Percentiles rank a stretch among this genome's conserved stretches.
phyloP scores from a whole-genome alignment of 768 basidiomycete genomes.

The Fomitopsis pulvina region DNA sequence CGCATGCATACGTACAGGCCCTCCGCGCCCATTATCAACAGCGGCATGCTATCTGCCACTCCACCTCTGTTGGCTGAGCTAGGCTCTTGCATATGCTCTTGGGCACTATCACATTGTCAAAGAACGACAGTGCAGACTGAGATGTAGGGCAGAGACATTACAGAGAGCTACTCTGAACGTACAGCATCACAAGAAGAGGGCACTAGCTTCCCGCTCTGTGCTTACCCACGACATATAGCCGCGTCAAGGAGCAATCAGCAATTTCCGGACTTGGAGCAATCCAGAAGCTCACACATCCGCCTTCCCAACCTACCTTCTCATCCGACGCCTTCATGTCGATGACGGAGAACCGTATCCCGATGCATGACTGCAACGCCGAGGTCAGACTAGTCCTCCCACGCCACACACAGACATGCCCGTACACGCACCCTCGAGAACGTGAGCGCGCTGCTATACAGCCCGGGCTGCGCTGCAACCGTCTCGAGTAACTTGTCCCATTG shows the following conservation, averaged over 20 bases:
- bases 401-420: no score
- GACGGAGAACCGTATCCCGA: constrained; percentile 75
- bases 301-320: constrained; percentile 75
- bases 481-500: constrained; percentile 77
- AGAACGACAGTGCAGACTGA: no score
- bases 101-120: no score
- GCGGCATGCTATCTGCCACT: no score
- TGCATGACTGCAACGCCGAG: no score
- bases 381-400: no score
- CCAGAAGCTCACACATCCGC: constrained; percentile 48
- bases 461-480: constrained; percentile 57
- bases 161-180: no score
- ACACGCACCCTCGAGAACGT: constrained; percentile 76
- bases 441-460: constrained; percentile 62
- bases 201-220: constrained; percentile 23
- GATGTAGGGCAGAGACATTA: no score
- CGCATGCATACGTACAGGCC: no score
- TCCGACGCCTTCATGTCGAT: constrained; percentile 77
- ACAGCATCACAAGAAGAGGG: constrained; percentile 21
- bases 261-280: not conserved
- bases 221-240: constrained; percentile 24
- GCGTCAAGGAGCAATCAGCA: constrained; percentile 9
- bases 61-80: no score
- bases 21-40: no score
- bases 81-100: no score